phyloP scores from a whole-genome alignment of 1,139 yeast species.

The Citeromyces hawaiiensis region DNA sequence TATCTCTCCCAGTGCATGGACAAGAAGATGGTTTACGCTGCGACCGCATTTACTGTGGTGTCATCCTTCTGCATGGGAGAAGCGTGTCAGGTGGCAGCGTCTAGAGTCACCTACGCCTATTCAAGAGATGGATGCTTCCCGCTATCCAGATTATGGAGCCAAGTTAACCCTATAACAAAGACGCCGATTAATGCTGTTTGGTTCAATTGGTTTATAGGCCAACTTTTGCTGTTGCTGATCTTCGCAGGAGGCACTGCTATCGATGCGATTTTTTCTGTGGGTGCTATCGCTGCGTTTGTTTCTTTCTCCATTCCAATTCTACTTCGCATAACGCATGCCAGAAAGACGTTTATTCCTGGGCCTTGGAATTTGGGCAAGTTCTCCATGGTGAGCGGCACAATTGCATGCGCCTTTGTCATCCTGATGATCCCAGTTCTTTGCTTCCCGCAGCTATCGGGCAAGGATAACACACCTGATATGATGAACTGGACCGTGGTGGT shows the following conservation, averaged over 20 bases:
- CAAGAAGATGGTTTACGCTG: slow-evolving; percentile 30
- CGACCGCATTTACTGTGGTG: slow-evolving; percentile 46
- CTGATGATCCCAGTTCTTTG: slow-evolving; percentile 58
- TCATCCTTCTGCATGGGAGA: slow-evolving; percentile 57
- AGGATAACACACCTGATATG: slow-evolving; percentile 24
- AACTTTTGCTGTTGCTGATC: slow-evolving; percentile 39
- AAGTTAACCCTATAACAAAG: slow-evolving; percentile 38
- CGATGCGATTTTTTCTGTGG: slow-evolving; percentile 66
- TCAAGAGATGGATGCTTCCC: slow-evolving; percentile 66
- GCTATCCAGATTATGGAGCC: slow-evolving; percentile 34
- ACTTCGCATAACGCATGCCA: slow-evolving; percentile 43
- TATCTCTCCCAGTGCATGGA: slow-evolving; percentile 39
- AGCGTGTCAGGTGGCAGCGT: slow-evolving; percentile 59
- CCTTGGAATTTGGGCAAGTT: slow-evolving; percentile 57
- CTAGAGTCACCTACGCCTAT: slow-evolving; percentile 57
- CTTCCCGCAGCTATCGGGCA: slow-evolving; percentile 44
- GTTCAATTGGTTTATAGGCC: slow-evolving; percentile 46
- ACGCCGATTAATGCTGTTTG: slow-evolving; percentile 66
- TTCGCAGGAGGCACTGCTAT: slow-evolving; percentile 62
- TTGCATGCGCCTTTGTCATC: slow-evolving; percentile 32
- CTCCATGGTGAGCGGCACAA: slow-evolving; percentile 32
- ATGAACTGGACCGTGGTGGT: slow-evolving; percentile 71
- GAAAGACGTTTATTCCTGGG: slow-evolving; percentile 44
- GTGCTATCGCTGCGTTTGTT: slow-evolving; percentile 61
- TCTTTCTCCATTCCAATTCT: slow-evolving; percentile 60